phyloP scores from a whole-genome alignment of 768 basidiomycete species.

The Leccinum fibrillosum region DNA sequence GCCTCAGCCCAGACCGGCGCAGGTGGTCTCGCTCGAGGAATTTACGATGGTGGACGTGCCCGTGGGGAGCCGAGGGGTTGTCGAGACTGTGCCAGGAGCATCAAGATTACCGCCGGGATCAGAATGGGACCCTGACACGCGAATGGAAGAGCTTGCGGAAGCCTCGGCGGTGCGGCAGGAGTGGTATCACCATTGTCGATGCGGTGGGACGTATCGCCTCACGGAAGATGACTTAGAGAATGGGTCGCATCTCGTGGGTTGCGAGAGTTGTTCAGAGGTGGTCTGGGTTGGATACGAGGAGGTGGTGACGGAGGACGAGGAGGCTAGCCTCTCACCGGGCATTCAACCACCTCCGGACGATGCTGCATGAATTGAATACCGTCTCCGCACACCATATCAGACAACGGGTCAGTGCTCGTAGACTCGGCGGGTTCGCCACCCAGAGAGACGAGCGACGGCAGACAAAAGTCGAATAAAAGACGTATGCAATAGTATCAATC shows the following conservation, averaged over 20 bases:
- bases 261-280: constrained; percentile 75
- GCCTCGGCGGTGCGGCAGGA: constrained; percentile 24
- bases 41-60: constrained; percentile 33
- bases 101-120: too few species aligned
- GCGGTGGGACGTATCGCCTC: constrained; percentile 66
- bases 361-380: too few species aligned
- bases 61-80: not conserved
- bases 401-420: not conserved
- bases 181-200: constrained; percentile 69
- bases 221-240: constrained; percentile 57
- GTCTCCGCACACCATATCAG: too few species aligned
- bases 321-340: not conserved
- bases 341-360: too few species aligned
- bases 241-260: constrained; percentile 70
- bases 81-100: not conserved
- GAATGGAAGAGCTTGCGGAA: constrained; percentile 6
- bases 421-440: not conserved
- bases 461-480: too few species aligned
- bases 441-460: not conserved
- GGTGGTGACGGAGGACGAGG: constrained; percentile 33
- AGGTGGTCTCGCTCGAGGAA: constrained; percentile 75
- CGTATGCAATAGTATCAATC: too few species aligned
- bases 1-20: constrained; percentile 62
- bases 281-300: constrained; percentile 87
- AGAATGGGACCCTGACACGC: not conserved